Base-by-base conservation (phyloP, 208 protist genomes). In the Acanthamoeba castellanii region DNA sequence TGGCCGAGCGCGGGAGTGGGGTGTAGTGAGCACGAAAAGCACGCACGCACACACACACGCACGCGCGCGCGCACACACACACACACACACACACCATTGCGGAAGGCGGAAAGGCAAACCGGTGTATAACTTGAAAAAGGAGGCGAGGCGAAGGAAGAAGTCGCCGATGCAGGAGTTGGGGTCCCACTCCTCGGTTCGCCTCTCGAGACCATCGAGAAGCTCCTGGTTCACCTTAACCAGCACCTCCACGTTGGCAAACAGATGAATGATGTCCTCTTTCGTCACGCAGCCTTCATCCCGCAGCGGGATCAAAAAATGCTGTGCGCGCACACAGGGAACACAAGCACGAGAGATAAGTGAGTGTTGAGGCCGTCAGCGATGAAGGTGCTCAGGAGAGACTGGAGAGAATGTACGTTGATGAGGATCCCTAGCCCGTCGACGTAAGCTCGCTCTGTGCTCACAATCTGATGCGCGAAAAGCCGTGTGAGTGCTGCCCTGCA, bases 391-490 rank as follows among this genome's bases (percentile, higher is more conserved):
- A 42, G 20, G 61, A 42, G 7, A n/a, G 81, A 22, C 1, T 1
- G 22, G 16, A 20, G 0, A 32, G 5, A 13, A 32, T 20, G 45
- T 61, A 88, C 81, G 81, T 64, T 64, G 81, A 88, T 88, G 50
- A 88, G 45, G 25, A 88, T 64, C 2, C 9, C 45, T 6, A 88
- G 45, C 20, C 34, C 81, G 0, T 52, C 50, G 30, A 88, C 81
- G 50, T 88, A 88, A 42, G 81, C 34, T 34, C 81, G 81, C 52
- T 88, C 81, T n/a, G 81, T 88, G 81, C 50, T 64, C 50, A 88
- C 50, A 42, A 88, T 88, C 81, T 88, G 72, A 22, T 59, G 20
- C 18, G 55, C 13, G 20, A 59, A 22, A 59, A 0, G 20, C 3
- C 55, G 55, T 45, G 72, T 81, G 16, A 81, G 34, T 22, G 37